Evolutionary conservation across 768 basidiomycete species (phyloP), one percentile per base, ranked within the genome.

Genomic region (Sarcodon aspratus): DNA sequence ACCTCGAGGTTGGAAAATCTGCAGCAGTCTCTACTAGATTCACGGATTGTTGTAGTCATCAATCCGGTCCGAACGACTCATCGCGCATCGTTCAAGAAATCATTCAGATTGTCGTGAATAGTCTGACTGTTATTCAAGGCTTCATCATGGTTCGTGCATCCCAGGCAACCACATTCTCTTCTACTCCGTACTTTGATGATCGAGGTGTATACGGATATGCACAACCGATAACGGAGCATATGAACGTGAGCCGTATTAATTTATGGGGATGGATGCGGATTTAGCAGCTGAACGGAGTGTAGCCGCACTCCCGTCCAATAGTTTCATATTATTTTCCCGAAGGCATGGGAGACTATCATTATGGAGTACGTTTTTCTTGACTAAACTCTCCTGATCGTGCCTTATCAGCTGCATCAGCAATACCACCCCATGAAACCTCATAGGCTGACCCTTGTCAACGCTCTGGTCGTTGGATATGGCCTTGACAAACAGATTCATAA

Each of bases 401-500:
- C 48, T 49, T 51, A 44, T 34, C 48, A 42, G n/a, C 18, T 45
- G 40, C 50, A 38, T 56, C 21, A 98, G 95, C 92, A 96, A 77
- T 79, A 85, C 44, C 95, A 99, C 68, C 95, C 95, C 2, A 99
- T 99, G 95, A 96, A 97, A 64, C 95, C 95, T 4, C 92, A 96
- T 58, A 77, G 95, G 21, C 68, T 99, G n/a, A 93, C 95, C 3
- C 66, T 99, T 48, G 98, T 96, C 13, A 99, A 97, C 56, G 83
- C 93, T 1, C 76, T 99, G 44, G 94, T 98, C 10, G 78, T 95
- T 66, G 95, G 94, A 0, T 99, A 98, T 60, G 95, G 92, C 12
- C 70, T 99, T 12, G 92, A 98, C 70, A 90, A 95, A 56, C 84
- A 89, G 56, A 95, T 99, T 59, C 89, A 96, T 57, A 71, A 87